Evolutionary conservation across 768 basidiomycete species (phyloP), one percentile per base, ranked within the genome.

Genomic region (Leccinum fibrillosum): DNA sequence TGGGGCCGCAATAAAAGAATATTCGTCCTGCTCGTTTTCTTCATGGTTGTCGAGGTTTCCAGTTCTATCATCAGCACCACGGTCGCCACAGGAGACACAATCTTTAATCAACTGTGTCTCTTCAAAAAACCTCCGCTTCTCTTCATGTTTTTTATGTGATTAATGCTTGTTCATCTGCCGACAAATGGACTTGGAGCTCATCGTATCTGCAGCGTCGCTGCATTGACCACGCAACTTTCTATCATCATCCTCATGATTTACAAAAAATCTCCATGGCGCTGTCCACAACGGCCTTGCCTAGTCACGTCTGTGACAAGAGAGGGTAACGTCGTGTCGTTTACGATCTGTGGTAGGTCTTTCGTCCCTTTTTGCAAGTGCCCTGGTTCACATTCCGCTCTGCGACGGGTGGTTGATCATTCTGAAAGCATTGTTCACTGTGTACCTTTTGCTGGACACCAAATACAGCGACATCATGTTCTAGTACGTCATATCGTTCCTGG

Each of bases 401-500:
- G 13, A 30, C 15, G 19, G 21, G 12, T 26, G 37, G 7, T 26
- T n/a, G 25, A 49, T 49, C n/a, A 11, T 49, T 28, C 26, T 49
- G 47, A 49, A 32, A 62, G 59, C 26, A 4, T 21, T 62, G 19
- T 7, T 61, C 13, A 47, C 52, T 8, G 52, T 56, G 35, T 56
- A 56, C 26, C 32, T 62, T 17, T 53, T 53, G 21, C 51, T 62
- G 15, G 61, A 62, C 17, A 21, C 47, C 1, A 47, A 49, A 39
- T 53, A 55, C 13, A 32, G 57, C 15, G 57, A 53, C 32, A 42
- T 62, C 54, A 53, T 59, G 44, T 60, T 61, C 55, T 56, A 60
- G 61, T 62, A 52, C 34, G 58, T 28, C 53, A 30, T 26, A 8
- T 37, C n/a, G 11, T 23, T 37, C 25, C n/a, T 42, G 11, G 21